Evolutionary conservation across 441 rosid genomes (phyloP), one percentile per base, ranked within the genome.

Genomic region (Pelargonium australe): DNA sequence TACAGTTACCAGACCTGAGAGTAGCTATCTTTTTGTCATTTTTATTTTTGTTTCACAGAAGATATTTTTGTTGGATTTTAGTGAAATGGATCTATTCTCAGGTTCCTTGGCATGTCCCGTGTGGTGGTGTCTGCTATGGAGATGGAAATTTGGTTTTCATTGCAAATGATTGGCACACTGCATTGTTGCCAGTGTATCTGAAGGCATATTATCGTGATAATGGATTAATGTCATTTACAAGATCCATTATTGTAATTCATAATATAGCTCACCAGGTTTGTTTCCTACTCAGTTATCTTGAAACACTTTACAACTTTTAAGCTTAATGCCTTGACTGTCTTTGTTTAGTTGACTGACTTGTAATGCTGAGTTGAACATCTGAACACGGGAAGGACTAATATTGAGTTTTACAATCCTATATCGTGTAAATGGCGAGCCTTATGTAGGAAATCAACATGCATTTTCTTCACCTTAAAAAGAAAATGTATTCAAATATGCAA

Each of bases 91-190:
- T 51, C 17, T 14, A 34, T 67, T 66, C 77, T 51, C 82, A 91
- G 99, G 92, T 89, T 80, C 97, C 97, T 68, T 94, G 99, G 99
- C 77, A 86, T 79, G 94, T 88, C 70, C 99, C 99, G 28, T 94
- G 99, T 73, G 97, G 97, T 19, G 96, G 99, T 83, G 74, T 87
- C 77, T 89, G 97, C 84, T 94, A 94, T 65, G 99, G 99, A 67
- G 97, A 94, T 83, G 96, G 97, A 78, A 94, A 94, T 81, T 81
- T 94, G 88, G 97, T 85, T 63, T 94, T 89, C 73, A 89, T 94
- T 40, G 97, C 96, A 68, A 94, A 94, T 82, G 99, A 94, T 85
- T 94, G 99, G 99, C 99, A 94, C 82, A 91, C 97, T 66, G 96
- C 97, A 13, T 82, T 94, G 76, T 78, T 94, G 55, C 97, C 99